A percentile compares a stretch with the other conserved stretches of the same genome.
Conservation (phyloP, 129 eudicot species). For the Escallonia herrerae region DNA sequence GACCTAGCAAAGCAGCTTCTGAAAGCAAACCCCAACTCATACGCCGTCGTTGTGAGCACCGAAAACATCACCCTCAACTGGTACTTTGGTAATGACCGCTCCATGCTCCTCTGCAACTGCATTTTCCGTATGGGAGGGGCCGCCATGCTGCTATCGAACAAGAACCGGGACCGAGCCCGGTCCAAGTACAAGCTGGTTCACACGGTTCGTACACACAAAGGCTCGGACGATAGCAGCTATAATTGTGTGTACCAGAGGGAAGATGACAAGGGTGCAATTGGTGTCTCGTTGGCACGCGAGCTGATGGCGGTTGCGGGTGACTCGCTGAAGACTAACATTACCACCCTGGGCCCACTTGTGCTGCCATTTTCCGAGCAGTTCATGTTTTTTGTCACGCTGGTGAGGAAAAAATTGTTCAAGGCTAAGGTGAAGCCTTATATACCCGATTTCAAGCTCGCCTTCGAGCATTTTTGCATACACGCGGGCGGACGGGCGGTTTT, state of each 20-base stretch:
- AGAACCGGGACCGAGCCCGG: slow-evolving; percentile 33
- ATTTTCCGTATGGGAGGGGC: slow-evolving; percentile 97
- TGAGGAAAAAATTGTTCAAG: slow-evolving; percentile 52
- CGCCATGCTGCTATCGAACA: slow-evolving; percentile 71
- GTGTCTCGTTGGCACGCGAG: slow-evolving; percentile 79
- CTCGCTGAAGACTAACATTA: slow-evolving; percentile 76
- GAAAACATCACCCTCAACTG: slow-evolving; percentile 85
- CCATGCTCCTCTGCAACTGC: slow-evolving; percentile 87
- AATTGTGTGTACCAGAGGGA: slow-evolving; percentile 78
- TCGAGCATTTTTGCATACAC: slow-evolving; percentile 89
- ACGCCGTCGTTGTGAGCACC: slow-evolving; percentile 73
- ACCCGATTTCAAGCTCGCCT: slow-evolving; percentile 82
- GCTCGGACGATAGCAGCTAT: slow-evolving; percentile 75
- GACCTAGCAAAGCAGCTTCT: slow-evolving; percentile 67
- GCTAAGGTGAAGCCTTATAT: slow-evolving; percentile 77
- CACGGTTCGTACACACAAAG: slow-evolving; percentile 83
- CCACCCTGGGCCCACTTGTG: slow-evolving; percentile 79
- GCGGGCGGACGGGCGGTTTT: slow-evolving; percentile 88
- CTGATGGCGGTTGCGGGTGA: slow-evolving; percentile 95
- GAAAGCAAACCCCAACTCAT: slow-evolving; percentile 53
- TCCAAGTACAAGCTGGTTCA: slow-evolving; percentile 76
- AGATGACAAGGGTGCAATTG: slow-evolving; percentile 61
- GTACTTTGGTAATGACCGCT: slow-evolving; percentile 82
- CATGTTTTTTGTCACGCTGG: slow-evolving; percentile 56
- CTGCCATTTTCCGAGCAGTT: slow-evolving; percentile 73